These are phyloP conservation scores for Fusarium beomiforme DNA, from an alignment of 2,329 filamentous ascomycete genomes.

Conservation along the genomic window DNA sequence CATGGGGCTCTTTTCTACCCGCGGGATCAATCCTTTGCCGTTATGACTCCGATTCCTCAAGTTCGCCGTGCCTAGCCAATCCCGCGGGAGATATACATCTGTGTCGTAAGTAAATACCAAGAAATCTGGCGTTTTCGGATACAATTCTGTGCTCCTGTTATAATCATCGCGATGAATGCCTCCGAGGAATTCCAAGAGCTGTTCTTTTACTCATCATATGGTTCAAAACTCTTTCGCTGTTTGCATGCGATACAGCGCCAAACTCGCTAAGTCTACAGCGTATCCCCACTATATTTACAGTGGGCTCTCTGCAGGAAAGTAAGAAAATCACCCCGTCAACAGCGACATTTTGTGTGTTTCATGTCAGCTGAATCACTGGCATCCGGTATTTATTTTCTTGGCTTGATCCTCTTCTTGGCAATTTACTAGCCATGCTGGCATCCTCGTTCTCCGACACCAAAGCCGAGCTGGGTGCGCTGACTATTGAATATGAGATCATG, in stretches of 20 bases:
- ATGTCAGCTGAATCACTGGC: not conserved
- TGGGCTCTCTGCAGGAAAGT: no score
- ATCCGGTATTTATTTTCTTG: not conserved
- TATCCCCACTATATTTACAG: not conserved
- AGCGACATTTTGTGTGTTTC: no score
- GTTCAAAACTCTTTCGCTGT: not conserved
- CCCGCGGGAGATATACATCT: not conserved
- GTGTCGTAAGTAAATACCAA: not conserved
- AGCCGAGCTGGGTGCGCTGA: not conserved
- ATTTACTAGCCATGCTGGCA: fast-evolving
- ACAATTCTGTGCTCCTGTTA: not conserved
- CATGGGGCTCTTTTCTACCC: not conserved
- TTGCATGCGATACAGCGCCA: no score
- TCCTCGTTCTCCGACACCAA: not conserved
- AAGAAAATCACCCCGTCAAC: not conserved
- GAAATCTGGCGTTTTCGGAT: not conserved
- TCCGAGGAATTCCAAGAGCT: not conserved
- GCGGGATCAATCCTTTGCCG: not conserved
- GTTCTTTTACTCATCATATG: not conserved
- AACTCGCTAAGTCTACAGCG: not conserved
- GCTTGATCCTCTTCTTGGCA: not conserved
- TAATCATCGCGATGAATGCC: fast-evolving
- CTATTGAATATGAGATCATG: not conserved
- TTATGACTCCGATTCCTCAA: not conserved
- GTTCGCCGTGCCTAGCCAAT: not conserved